Evolutionary conservation across 352 stramenopile genomes (phyloP), one percentile per base, ranked within the genome.

Genomic region (Peronospora belbahrii): DNA sequence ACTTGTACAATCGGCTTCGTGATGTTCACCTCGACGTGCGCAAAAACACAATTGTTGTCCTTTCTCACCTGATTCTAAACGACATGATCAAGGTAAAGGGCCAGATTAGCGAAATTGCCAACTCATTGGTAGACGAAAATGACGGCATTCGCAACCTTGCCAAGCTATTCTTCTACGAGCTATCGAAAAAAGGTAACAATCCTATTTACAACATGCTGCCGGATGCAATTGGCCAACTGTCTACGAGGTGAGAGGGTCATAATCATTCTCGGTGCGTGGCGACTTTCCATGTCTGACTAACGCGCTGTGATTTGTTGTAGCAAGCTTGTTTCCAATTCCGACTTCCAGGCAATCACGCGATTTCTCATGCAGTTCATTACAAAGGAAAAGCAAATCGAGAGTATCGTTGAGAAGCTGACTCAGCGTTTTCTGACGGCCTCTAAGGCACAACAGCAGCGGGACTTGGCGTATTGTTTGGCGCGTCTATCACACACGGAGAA

Each of bases 71-170:
- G 27, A 98, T 99, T 62, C 68, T 99, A 24, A 99, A 99, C 66
- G 96, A 99, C 56, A 99, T 99, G 96, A 96, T 99, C 30, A 98
- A 98, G 72, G 94, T 98, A n/a, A 98, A 98, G 59, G 94, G 90
- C 11, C 87, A 98, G 63, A 83, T 96, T 37, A 91, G 79, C 42
- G 82, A 97, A 45, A 97, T 99, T 44, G 95, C 95, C 2, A 80
- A 98, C 8, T 97, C 87, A 27, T 65, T 99, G 15, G 77, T 96
- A 8, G 95, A 98, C 58, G 60, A 90, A n/a, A 92, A 96, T 32
- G 61, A 79, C 25, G 62, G 82, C 23, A 97, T 99, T 44, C 78
- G 81, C 10, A 88, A 96, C 46, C 88, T 97, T 45, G 85, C 96
- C 10, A 85, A 91, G 55, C 62, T 98, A 2, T 97, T 99, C 42